phyloP scores from a whole-genome alignment of 495 filamentous ascomycete genomes.

The Aspergillus nidulans region DNA sequence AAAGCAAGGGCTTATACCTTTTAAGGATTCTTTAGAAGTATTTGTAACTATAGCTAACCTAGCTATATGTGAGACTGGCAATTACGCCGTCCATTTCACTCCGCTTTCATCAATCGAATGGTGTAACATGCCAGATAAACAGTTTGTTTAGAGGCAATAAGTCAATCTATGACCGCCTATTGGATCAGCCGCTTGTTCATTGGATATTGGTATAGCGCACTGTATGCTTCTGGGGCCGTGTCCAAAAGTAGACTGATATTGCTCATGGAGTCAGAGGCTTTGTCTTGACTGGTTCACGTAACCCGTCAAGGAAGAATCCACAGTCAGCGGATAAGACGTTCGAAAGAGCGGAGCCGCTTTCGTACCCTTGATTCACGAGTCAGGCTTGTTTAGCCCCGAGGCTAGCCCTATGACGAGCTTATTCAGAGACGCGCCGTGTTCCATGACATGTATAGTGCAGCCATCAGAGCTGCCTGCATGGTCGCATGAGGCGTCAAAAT shows the following conservation, averaged over 20 bases:
- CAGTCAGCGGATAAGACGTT: background rate
- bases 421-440: background rate
- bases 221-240: slow-evolving; percentile 36
- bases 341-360: background rate
- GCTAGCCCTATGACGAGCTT: background rate
- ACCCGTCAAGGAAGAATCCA: background rate
- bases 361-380: background rate
- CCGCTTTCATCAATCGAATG: too few species aligned
- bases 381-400: background rate
- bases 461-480: too few species aligned
- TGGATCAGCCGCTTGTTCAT: too few species aligned
- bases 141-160: too few species aligned
- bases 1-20: background rate
- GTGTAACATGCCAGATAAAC: too few species aligned
- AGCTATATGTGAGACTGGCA: too few species aligned
- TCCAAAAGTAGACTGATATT: background rate
- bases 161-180: too few species aligned
- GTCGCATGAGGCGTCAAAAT: background rate
- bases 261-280: background rate
- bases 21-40: background rate
- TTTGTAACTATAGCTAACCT: background rate
- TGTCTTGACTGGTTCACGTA: background rate
- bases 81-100: background rate
- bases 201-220: slow-evolving; percentile 19
- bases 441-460: background rate